Base-by-base conservation (phyloP, 2,329 filamentous ascomycete genomes). In the Cladosporium sp. region DNA sequence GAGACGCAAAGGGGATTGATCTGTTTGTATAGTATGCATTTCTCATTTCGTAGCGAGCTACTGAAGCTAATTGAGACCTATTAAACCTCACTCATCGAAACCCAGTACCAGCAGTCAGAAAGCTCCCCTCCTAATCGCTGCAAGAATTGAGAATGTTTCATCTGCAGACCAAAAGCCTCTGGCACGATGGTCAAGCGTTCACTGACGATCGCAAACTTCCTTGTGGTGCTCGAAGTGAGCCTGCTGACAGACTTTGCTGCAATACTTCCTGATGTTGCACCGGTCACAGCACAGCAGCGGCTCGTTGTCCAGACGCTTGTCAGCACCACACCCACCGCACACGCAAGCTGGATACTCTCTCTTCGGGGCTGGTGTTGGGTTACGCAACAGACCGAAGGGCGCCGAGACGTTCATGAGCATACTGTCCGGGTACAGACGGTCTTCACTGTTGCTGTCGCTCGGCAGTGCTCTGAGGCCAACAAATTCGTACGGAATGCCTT, bases 1-100 rank as follows among this genome's bases (percentile, higher is more conserved):
- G 62, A 65, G 62, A 64, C 58, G 59, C 55, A 71, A 71, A 59
- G 67, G 67, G 34, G 68, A 70, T 52, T 70, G 58, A 62, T 37
- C 32, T 17, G 15, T 32, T 22, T 52, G 57, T 52, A 48, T 35
- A 28, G 17, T 48, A 35, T 35, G 49, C 28, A 42, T 56, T 47
- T 13, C 34, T 54, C 22, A 37, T 32, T 51, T 25, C 20, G 50
- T 42, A 42, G 50, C 37, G 25, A 35, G 20, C 9, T 3, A 3
- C 3, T 25, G 34, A 37, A 17, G 34, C 47, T 50, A 22, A 37
- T 50, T n/a, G 32, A 22, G 13, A 35, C 25, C 45, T 48, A 8
- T 35, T 8, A 19, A n/a, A 35, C 8, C 45, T 35, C n/a, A 10
- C 28, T 4, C 28, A 32, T 32, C 12, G 28, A 32, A 10, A 10